Evolutionary conservation across 768 basidiomycete species (phyloP).

Genomic region (Naganishia vishniacii): DNA sequence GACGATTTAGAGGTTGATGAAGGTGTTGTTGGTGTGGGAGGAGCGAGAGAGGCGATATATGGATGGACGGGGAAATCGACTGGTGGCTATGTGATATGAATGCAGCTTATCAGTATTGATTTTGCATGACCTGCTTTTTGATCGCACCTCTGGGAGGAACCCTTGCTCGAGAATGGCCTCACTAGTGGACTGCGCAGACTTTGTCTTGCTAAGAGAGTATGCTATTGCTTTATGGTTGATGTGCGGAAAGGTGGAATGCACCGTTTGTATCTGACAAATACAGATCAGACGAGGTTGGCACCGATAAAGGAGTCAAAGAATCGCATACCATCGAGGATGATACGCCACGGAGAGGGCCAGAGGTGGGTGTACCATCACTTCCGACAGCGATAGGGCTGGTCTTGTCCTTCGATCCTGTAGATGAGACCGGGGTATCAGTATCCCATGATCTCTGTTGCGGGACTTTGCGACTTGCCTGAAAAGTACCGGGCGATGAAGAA

Average conservation of each 20-base stretch:
- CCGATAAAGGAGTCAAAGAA: not conserved
- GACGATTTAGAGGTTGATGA: not conserved
- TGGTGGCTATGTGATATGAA: constrained; percentile 41
- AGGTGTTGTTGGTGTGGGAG: constrained; percentile 20
- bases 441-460: no score
- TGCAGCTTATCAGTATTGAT: no score
- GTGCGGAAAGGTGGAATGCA: constrained; percentile 44
- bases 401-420: constrained; percentile 7
- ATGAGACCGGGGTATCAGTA: not conserved
- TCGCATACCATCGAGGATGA: constrained; percentile 8
- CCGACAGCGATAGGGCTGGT: not conserved
- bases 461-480: constrained; percentile 12
- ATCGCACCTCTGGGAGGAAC: constrained; percentile 36
- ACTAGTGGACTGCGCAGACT: constrained; percentile 40
- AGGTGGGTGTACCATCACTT: constrained; percentile 22
- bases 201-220: constrained; percentile 40
- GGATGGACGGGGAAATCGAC: constrained; percentile 37
- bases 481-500: constrained; percentile 26
- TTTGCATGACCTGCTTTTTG: no score
- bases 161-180: constrained; percentile 46
- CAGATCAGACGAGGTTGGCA: not conserved
- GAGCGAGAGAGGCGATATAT: constrained; percentile 32
- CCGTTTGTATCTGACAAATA: constrained; percentile 37
- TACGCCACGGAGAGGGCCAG: constrained; percentile 25
- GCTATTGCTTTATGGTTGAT: constrained; percentile 38